Conservation (phyloP, 176 grass and related monocot species). For the Avena eriantha region DNA sequence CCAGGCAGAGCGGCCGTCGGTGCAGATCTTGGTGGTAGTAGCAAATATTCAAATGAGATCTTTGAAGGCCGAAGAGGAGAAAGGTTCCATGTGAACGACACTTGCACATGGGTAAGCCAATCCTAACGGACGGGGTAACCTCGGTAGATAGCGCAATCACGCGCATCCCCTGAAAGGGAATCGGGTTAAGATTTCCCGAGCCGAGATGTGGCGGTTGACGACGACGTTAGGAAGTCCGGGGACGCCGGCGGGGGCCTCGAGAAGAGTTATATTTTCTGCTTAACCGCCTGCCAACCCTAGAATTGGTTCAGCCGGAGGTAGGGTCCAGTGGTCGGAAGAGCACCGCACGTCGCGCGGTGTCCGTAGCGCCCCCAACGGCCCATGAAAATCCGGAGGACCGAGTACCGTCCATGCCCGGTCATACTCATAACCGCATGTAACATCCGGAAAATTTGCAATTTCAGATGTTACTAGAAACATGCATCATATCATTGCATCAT, state of each 20-base stretch:
- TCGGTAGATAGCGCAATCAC: slow-evolving; percentile 44
- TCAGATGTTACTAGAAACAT: too few relatives aligned
- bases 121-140: slow-evolving; percentile 76
- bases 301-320: slow-evolving; percentile 71
- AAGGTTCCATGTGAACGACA: slow-evolving; percentile 83
- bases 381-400: slow-evolving; percentile 76
- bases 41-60: slow-evolving; percentile 84
- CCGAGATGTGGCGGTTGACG: slow-evolving; percentile 60
- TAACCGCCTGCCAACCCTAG: slow-evolving; percentile 71
- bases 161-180: slow-evolving; percentile 56
- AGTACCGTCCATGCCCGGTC: slow-evolving; percentile 63
- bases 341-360: slow-evolving; percentile 67
- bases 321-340: slow-evolving; percentile 72
- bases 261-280: slow-evolving; percentile 92
- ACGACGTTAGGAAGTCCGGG: slow-evolving; percentile 61
- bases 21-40: slow-evolving; percentile 77
- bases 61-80: slow-evolving; percentile 82
- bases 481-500: too few relatives aligned
- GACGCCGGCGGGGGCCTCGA: slow-evolving; percentile 62
- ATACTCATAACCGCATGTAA: slow-evolving; percentile 68
- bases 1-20: slow-evolving; percentile 59
- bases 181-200: slow-evolving; percentile 70
- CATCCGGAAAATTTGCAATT: too few relatives aligned
- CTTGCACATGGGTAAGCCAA: slow-evolving; percentile 77
- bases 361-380: slow-evolving; percentile 60